Evolutionary conservation across 495 filamentous ascomycete genomes (phyloP).

Genomic region (Lasiosphaeria miniovina): DNA sequence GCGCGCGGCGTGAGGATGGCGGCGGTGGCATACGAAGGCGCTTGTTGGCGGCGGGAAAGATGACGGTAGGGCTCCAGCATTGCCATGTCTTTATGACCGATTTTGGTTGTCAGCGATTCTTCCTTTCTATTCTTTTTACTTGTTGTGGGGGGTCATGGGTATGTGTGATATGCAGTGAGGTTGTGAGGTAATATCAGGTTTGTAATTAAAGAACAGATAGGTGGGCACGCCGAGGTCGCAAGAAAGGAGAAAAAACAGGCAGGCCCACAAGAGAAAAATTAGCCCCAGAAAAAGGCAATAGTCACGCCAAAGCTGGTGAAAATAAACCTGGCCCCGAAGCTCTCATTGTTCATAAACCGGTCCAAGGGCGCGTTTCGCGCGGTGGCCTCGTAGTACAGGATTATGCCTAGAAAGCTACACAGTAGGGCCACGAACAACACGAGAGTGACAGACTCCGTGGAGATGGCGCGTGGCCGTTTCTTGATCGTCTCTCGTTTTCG

Average conservation of each 20-base stretch:
- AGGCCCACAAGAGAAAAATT: constrained; percentile 1
- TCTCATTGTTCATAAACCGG: constrained; percentile 35
- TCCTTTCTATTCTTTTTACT: no score
- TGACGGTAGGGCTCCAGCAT: constrained; percentile 1
- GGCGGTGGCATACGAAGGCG: no score
- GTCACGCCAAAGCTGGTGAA: constrained; percentile 9
- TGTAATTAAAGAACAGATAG: no score
- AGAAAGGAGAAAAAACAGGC: not conserved
- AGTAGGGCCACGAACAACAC: not conserved
- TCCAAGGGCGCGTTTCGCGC: constrained; percentile 30
- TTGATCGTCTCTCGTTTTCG: no score
- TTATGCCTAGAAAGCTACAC: not conserved
- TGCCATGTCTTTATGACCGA: not conserved
- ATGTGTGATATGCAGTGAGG: not conserved
- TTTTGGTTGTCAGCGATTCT: no score
- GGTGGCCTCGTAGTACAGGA: constrained; percentile 1
- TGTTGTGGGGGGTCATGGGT: no score
- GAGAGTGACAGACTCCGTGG: no score
- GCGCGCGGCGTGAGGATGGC: not conserved
- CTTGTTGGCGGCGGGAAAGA: not conserved
- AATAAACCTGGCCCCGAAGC: constrained; percentile 13
- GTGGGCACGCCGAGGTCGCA: no score
- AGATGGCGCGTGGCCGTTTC: no score
- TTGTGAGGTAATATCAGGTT: not conserved
- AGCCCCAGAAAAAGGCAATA: constrained; percentile 12